Conservation (phyloP, 1,284 basidiomycete genomes). For the Trametes polyzona region DNA sequence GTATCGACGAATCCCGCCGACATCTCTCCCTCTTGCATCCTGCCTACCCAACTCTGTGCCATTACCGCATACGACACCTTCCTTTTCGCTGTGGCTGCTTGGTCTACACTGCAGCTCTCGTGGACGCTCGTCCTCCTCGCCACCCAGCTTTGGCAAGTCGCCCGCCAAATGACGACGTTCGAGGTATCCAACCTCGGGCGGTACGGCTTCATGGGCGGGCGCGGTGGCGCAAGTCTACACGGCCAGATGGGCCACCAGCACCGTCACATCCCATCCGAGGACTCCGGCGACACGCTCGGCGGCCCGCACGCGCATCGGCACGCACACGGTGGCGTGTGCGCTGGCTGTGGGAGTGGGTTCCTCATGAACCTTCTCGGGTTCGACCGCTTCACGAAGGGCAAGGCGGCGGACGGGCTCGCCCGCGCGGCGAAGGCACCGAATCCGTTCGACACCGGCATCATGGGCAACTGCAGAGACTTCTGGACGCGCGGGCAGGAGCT, state of each 20-base stretch:
- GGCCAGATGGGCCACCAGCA: conserved; percentile 75
- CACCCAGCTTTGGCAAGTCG: conserved; percentile 91
- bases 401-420: conserved; percentile 83
- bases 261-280: conserved; percentile 38
- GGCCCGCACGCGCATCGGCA: conserved; percentile 32
- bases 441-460: conserved; percentile 89
- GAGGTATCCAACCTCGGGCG: conserved; percentile 95
- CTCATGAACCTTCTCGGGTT: conserved; percentile 89
- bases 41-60: conserved; percentile 72
- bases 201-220: conserved; percentile 97
- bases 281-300: conserved; percentile 24
- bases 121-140: conserved; percentile 92
- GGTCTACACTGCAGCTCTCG: conserved; percentile 89
- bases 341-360: conserved; percentile 58
- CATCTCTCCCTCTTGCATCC: conserved; percentile 64
- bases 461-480: conserved; percentile 93
- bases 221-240: conserved; percentile 71
- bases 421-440: conserved; percentile 73
- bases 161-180: conserved; percentile 94
- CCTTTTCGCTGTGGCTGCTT: conserved; percentile 78
- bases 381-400: conserved; percentile 91
- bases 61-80: conserved; percentile 80
- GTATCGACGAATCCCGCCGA: conserved; percentile 44
- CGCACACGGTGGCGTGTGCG: conserved; percentile 42
- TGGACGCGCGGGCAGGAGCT: conserved; percentile 88